Base-by-base conservation (phyloP, 2,329 filamentous ascomycete species). In the Periconia sp. region DNA sequence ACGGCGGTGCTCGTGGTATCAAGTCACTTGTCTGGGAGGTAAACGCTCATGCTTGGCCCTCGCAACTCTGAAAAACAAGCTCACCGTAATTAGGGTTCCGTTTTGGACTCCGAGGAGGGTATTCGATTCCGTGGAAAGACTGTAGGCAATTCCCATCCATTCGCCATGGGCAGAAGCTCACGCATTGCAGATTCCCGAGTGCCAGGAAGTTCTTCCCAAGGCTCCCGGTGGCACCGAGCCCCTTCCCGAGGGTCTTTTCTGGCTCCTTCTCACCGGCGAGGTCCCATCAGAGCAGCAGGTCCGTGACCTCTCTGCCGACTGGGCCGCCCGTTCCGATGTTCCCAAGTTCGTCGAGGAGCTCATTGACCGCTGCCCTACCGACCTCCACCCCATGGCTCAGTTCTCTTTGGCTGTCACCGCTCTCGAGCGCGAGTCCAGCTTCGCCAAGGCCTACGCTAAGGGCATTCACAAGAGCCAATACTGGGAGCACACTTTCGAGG, bases 391-490 rank as follows among this genome's bases (percentile, higher is more conserved):
- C 77, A 99, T 99, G 94, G 93, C 94, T 60, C 94, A 99, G 83
- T 95, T 99, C 85, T 97, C 94, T 56, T 83, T 99, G 72, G 94
- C 94, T 72, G 92, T 99, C 71, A 96, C 90, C 68, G 94, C 94
- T 74, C 92, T 99, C 74, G 94, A 99, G 87, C 92, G 96, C 81
- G 93, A 95, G 77, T 97, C 94, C 60, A 86, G 90, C 63, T 99
- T 99, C 81, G 88, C 94, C 77, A 96, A 97, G 85, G 94, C 94
- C 71, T 99, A 99, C 76, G 93, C 92, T 73, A 96, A 95, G 86
- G 94, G 94, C 75, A 91, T 99, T 75, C 94, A 93, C 87, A 99
- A 99, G 90, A 91, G 92, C 80, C 92, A 97, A 70, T 99, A 99
- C 90, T 99, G 94, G 94, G 87, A 88, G 79, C 92, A 97, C 85